Evolutionary conservation across 2,329 filamentous ascomycete genomes (phyloP).

Genomic region (Curvularia sp.): DNA sequence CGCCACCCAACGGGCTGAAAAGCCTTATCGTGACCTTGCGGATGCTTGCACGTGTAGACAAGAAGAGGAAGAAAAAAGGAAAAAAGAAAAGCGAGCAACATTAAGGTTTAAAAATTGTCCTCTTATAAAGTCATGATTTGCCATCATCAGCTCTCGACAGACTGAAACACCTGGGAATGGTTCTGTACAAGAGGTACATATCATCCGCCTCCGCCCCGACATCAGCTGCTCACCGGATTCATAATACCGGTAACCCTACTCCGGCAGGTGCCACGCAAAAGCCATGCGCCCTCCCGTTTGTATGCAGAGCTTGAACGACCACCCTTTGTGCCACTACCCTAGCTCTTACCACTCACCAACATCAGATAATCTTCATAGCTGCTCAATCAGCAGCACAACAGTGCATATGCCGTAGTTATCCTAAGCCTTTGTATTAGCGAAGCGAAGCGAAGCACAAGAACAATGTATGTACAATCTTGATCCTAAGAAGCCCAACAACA

Average conservation of each 20-base stretch:
- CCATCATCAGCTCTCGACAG: background rate
- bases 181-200: background rate
- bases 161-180: background rate
- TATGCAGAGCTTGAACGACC: background rate
- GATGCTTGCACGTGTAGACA: background rate
- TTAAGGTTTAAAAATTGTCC: background rate
- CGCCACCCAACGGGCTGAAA: background rate
- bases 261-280: conserved; percentile 1
- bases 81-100: background rate
- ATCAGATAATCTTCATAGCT: background rate
- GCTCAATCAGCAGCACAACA: background rate
- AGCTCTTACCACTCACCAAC: background rate
- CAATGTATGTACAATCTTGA: conserved; percentile 3
- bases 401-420: background rate
- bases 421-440: background rate
- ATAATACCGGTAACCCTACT: conserved; percentile 7
- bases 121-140: background rate
- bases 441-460: background rate
- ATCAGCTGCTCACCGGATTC: conserved; percentile 19
- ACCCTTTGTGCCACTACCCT: background rate
- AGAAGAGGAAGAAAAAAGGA: background rate
- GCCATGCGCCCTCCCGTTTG: conserved; percentile 10
- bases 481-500: background rate
- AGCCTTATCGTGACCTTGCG: background rate
- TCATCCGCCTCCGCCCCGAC: background rate